phyloP scores from a whole-genome alignment of 2,329 filamentous ascomycete genomes.

The Leptographium wingfieldii region DNA sequence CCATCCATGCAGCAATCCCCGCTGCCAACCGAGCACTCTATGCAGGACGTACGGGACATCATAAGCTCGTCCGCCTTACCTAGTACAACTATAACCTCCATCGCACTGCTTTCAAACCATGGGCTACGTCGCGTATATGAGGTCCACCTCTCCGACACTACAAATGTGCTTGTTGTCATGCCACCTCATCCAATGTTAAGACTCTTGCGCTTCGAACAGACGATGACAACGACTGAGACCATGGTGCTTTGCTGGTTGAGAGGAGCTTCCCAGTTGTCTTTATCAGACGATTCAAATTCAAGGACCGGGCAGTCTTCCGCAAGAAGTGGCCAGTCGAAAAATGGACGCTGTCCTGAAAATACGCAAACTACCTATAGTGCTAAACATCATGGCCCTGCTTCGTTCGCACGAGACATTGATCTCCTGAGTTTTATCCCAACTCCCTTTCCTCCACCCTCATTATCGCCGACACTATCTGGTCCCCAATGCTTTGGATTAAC shows the following conservation, averaged over 20 bases:
- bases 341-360: not conserved
- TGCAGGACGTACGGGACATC: conserved; percentile 22
- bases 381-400: not conserved
- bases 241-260: conserved; percentile 32
- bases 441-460: conserved; percentile 8
- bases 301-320: not conserved
- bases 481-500: not conserved
- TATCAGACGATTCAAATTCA: not conserved
- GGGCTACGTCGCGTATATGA: conserved; percentile 29
- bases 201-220: conserved; percentile 34
- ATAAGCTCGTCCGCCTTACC: conserved; percentile 20
- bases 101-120: conserved; percentile 19
- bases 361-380: not conserved
- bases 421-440: not conserved
- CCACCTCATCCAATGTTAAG: conserved; percentile 29
- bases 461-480: not conserved
- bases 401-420: not conserved
- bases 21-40: conserved; percentile 10
- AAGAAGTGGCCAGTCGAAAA: not conserved
- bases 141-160: conserved; percentile 28
- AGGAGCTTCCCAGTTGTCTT: not conserved
- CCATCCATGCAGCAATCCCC: conserved; percentile 23
- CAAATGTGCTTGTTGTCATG: conserved; percentile 27
- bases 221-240: conserved; percentile 31
- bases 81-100: conserved; percentile 19